Percentiles rank a stretch among this genome's conserved stretches.
phyloP scores from a whole-genome alignment of 2,329 filamentous ascomycete genomes.

The Helicocarpus griseus region DNA sequence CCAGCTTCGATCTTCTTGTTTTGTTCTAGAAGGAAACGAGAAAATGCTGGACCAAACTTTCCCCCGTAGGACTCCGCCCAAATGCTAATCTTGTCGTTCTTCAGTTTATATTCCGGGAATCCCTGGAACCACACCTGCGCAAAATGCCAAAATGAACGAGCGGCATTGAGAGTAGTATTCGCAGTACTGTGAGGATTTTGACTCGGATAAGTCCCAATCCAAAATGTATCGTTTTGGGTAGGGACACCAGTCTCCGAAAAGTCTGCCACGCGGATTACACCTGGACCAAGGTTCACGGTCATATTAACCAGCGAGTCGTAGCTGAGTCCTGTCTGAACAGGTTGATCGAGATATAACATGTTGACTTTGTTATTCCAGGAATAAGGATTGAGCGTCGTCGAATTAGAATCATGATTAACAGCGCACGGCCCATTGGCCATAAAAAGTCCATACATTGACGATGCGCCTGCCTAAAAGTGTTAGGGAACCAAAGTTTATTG shows the following conservation, averaged over 20 bases:
- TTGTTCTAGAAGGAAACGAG: conserved; percentile 30
- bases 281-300: conserved; percentile 16
- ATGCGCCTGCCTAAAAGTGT: no score
- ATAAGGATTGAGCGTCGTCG: conserved; percentile 46
- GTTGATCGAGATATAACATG: conserved; percentile 62
- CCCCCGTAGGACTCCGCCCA: conserved; percentile 40
- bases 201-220: conserved; percentile 6
- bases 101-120: conserved; percentile 47
- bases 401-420: conserved; percentile 43
- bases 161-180: conserved; percentile 33
- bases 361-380: conserved; percentile 55
- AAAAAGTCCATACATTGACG: conserved; percentile 48
- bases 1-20: conserved; percentile 27
- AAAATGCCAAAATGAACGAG: conserved; percentile 44
- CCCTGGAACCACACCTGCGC: conserved; percentile 47
- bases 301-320: conserved; percentile 13
- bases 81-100: conserved; percentile 35
- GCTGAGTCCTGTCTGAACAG: conserved; percentile 49
- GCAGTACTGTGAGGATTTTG: conserved; percentile 9
- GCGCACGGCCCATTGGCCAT: conserved; percentile 45
- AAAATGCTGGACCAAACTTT: conserved; percentile 32
- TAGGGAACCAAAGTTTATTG: background rate
- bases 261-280: background rate
- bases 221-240: conserved; percentile 2
- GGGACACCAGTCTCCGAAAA: background rate